These are phyloP conservation scores for Ophiosphaerella herpotricha DNA, from an alignment of 2,329 filamentous ascomycete species.

Conservation along the genomic window DNA sequence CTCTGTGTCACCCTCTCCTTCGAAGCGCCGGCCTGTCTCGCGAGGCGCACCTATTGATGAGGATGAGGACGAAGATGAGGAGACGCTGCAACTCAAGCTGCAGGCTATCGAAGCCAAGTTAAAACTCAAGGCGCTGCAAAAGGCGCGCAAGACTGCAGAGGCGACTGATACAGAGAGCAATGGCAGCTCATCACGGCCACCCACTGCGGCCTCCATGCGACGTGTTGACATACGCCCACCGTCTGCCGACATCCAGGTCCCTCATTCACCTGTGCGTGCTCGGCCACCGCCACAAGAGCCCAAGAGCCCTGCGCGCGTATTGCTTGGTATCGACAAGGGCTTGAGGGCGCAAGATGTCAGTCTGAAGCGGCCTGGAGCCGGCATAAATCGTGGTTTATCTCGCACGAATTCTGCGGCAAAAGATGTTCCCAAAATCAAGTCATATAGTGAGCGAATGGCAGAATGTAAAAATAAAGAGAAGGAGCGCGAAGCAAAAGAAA, in stretches of 20 bases:
- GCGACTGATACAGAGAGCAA: conserved; percentile 25
- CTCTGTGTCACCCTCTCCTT: conserved; percentile 63
- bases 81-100: conserved; percentile 83
- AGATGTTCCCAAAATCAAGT: conserved; percentile 50
- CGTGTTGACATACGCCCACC: conserved; percentile 30
- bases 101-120: conserved; percentile 87
- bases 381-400: conserved; percentile 13
- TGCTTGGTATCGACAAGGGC: conserved; percentile 89
- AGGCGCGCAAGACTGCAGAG: conserved; percentile 49
- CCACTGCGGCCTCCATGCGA: conserved; percentile 27
- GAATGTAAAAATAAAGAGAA: conserved; percentile 60
- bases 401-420: conserved; percentile 50
- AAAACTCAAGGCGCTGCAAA: conserved; percentile 83
- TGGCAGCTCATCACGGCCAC: conserved; percentile 31
- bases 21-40: conserved; percentile 45
- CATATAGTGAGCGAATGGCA: conserved; percentile 86
- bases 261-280: conserved; percentile 68
- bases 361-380: conserved; percentile 63
- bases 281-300: conserved; percentile 57
- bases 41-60: conserved; percentile 16
- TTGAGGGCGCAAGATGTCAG: conserved; percentile 81
- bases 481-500: conserved; percentile 50
- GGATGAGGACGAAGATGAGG: conserved; percentile 78
- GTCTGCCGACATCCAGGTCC: conserved; percentile 67
- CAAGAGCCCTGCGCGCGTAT: conserved; percentile 76